Evolutionary conservation across 805 yeast species (phyloP).

Genomic region (Clavispora santaluciae): DNA sequence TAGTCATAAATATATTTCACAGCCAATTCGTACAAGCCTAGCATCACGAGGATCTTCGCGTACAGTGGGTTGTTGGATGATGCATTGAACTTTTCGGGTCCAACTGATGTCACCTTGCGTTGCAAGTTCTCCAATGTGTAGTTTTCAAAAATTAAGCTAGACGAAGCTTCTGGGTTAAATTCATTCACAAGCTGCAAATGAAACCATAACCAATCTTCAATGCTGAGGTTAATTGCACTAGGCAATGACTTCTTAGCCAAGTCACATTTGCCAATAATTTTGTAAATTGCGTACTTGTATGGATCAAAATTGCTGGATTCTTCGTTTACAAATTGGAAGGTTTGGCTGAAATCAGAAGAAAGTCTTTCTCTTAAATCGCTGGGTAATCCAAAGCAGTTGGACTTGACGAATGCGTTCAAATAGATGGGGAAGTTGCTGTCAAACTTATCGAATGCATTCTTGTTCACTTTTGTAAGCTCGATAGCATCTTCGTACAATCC

Average conservation of each 20-base stretch:
- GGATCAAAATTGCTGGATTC: slow-evolving; percentile 65
- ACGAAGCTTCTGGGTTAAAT: slow-evolving; percentile 17
- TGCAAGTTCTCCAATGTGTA: slow-evolving; percentile 76
- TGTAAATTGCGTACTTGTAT: slow-evolving; percentile 83
- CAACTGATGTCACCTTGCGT: slow-evolving; percentile 62
- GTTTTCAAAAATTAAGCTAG: slow-evolving; percentile 55
- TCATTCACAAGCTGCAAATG: slow-evolving; percentile 76
- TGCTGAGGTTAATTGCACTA: slow-evolving; percentile 61
- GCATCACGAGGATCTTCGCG: slow-evolving; percentile 64
- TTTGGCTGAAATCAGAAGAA: slow-evolving; percentile 77
- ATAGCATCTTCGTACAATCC: slow-evolving; percentile 80
- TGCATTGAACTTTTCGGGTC: slow-evolving; percentile 63
- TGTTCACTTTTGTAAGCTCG: slow-evolving; percentile 57
- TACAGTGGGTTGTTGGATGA: slow-evolving; percentile 66
- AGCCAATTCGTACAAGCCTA: slow-evolving; percentile 81
- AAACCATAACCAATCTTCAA: slow-evolving; percentile 97
- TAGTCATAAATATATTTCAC: slow-evolving; percentile 56
- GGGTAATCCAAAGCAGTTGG: slow-evolving; percentile 54
- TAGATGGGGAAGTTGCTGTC: slow-evolving; percentile 82
- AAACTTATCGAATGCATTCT: slow-evolving; percentile 71
- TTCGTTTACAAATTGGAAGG: slow-evolving; percentile 59
- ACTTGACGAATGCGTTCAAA: slow-evolving; percentile 57
- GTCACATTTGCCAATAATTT: slow-evolving; percentile 88
- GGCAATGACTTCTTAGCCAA: slow-evolving; percentile 63
- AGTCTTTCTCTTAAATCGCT: slow-evolving; percentile 64